Evolutionary conservation across 306 rosid genomes (phyloP), one percentile per base, ranked within the genome.

Genomic region (Senna siamea): DNA sequence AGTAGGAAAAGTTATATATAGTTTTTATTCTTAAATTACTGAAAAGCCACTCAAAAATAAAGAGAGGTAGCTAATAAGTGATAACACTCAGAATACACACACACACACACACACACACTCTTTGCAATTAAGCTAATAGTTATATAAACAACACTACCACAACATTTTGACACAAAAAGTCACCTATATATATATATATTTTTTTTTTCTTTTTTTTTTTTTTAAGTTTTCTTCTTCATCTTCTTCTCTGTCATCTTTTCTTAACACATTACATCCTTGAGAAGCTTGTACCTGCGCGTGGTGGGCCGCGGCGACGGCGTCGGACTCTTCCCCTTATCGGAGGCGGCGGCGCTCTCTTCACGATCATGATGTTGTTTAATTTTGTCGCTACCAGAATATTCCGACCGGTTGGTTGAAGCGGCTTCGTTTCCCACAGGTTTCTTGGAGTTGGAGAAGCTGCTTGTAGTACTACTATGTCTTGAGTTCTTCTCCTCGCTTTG

Each of bases 271-370:
- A 93, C 98, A 83, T 93, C 98, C 91, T 93, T 93, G 79, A 93
- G 98, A 88, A 93, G 98, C 96, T 93, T 93, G 79, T 93, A 93
- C 97, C 98, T 89, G 71, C 98, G 96, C 9, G 96, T 84, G 58
- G 92, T 70, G 17, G 92, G 69, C 37, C 96, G 75, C 0, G 98
- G 98, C 4, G 97, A 91, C n/a, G 97, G 40, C 40, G 40, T 37
- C 40, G 40, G 10, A 26, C 30, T 26, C 30, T 81, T 87, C 8
- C 87, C 86, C 76, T 86, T 87, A 26, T 84, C 85, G 15, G 82
- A 67, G 32, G 74, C 72, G 71, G 30, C 30, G 30, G 30, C 30
- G 22, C 67, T 9, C 71, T 84, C 89, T 5, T 85, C 87, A 0
- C 89, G 92, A 32, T 86, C 89, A 22, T 87, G 86, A 19, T 87